phyloP scores from a whole-genome alignment of 1,139 yeast species.

The Debaryomyces robertsiae region DNA sequence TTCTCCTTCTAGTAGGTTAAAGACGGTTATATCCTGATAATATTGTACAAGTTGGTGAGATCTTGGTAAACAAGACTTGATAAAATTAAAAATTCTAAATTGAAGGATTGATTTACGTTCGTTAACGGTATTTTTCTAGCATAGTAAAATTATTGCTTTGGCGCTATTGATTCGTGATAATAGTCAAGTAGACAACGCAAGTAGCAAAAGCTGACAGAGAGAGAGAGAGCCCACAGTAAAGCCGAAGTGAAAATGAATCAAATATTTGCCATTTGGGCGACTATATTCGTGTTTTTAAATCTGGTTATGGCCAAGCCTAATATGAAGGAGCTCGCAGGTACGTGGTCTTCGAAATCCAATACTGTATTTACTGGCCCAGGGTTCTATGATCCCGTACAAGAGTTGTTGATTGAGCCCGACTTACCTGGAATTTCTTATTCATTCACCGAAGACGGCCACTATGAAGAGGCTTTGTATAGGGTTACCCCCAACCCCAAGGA shows the following conservation, averaged over 20 bases:
- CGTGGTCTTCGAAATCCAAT: constrained; percentile 93
- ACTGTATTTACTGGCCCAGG: constrained; percentile 97
- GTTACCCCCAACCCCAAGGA: constrained; percentile 69
- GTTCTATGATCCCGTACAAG: constrained; percentile 94
- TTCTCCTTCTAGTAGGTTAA: background rate
- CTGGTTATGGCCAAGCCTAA: constrained; percentile 25
- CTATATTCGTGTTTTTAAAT: constrained; percentile 9
- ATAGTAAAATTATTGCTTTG: too few relatives aligned
- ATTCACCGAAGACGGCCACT: constrained; percentile 87
- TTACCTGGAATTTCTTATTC: constrained; percentile 93
- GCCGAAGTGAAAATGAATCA: constrained; percentile 1
- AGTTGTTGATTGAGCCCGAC: constrained; percentile 89
- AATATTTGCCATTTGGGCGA: constrained; percentile 8
- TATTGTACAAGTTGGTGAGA: background rate
- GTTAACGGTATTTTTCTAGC: too few relatives aligned
- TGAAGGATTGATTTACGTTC: too few relatives aligned
- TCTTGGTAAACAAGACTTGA: background rate
- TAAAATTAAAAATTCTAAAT: too few relatives aligned
- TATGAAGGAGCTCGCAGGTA: constrained; percentile 64
- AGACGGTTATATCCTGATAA: background rate
- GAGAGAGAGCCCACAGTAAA: background rate
- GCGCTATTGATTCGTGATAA: too few relatives aligned
- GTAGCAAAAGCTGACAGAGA: background rate
- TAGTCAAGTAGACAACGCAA: background rate
- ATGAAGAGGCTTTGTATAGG: constrained; percentile 86